Conservation (phyloP, 768 basidiomycete species). For the Cystofilobasidium bisporidii region DNA sequence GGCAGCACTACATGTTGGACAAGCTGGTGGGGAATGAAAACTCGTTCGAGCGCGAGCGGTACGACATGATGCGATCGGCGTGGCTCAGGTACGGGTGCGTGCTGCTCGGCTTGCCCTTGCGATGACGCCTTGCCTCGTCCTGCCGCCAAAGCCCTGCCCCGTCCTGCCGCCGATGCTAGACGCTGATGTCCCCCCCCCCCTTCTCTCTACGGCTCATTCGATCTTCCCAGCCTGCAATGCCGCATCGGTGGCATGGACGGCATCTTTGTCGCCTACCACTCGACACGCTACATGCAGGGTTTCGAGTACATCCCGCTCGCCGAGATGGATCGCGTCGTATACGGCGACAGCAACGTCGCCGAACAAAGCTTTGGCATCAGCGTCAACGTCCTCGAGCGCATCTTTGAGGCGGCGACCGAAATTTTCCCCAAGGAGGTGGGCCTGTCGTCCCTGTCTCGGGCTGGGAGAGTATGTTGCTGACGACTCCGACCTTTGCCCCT, state of each 20-base stretch:
- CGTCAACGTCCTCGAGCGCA: conserved; percentile 52
- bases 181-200: too few relatives aligned
- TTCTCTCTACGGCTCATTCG: too few relatives aligned
- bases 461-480: background rate
- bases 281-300: conserved; percentile 75
- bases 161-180: too few relatives aligned
- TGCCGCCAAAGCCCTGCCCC: too few relatives aligned
- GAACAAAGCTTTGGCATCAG: conserved; percentile 40
- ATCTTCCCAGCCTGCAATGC: conserved; percentile 71
- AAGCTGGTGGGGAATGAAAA: conserved; percentile 54
- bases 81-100: conserved; percentile 83
- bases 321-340: conserved; percentile 78
- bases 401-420: conserved; percentile 51
- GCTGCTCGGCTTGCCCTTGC: too few relatives aligned
- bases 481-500: too few relatives aligned
- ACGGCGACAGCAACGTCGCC: conserved; percentile 56
- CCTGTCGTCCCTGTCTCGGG: conserved; percentile 1
- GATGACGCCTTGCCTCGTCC: too few relatives aligned
- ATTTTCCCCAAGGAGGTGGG: conserved; percentile 61
- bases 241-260: conserved; percentile 97
- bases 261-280: conserved; percentile 51
- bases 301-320: conserved; percentile 83
- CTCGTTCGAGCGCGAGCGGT: conserved; percentile 79
- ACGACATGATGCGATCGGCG: conserved; percentile 84
- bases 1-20: conserved; percentile 66